Percentiles rank a stretch among this genome's conserved stretches.
phyloP scores from a whole-genome alignment of 441 rosid species.

The Biscutella laevigata region DNA sequence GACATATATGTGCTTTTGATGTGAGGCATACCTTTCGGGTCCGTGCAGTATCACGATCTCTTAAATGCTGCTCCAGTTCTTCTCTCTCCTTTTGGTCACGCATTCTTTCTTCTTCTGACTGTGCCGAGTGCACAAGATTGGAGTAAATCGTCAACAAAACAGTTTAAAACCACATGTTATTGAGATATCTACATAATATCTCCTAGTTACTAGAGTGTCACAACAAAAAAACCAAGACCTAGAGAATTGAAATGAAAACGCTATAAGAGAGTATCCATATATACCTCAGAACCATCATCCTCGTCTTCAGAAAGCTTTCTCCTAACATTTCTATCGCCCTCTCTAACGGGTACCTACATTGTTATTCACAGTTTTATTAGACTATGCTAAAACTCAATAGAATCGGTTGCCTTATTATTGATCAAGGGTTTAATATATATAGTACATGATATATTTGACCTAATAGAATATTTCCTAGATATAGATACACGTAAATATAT shows the following conservation, averaged over 20 bases:
- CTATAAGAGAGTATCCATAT: background rate
- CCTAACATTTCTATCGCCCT: conserved; percentile 45
- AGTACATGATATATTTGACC: too few species aligned
- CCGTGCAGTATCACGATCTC: conserved; percentile 76
- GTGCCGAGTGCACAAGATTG: conserved; percentile 19
- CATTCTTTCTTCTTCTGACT: conserved; percentile 90
- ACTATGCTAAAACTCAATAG: too few species aligned
- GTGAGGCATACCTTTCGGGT: conserved; percentile 73
- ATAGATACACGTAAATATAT: too few species aligned
- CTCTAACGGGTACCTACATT: conserved; percentile 43
- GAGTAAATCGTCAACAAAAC: conserved; percentile 16
- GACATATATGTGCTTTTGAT: too few species aligned
- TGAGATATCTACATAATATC: background rate
- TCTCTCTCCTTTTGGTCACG: conserved; percentile 92
- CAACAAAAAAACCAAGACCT: background rate
- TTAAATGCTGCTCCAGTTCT: conserved; percentile 68
- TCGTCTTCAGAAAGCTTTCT: conserved; percentile 46
- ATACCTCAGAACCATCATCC: conserved; percentile 83
- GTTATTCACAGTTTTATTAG: conserved; percentile 19
- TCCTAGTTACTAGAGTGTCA: background rate
- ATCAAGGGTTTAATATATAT: too few species aligned
- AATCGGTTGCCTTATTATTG: too few species aligned
- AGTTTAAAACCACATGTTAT: background rate
- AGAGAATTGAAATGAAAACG: conserved; percentile 2
- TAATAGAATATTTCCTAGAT: too few species aligned